Evolutionary conservation across 176 grass and related monocot genomes (phyloP).

Genomic region (Saccharum officinarum): DNA sequence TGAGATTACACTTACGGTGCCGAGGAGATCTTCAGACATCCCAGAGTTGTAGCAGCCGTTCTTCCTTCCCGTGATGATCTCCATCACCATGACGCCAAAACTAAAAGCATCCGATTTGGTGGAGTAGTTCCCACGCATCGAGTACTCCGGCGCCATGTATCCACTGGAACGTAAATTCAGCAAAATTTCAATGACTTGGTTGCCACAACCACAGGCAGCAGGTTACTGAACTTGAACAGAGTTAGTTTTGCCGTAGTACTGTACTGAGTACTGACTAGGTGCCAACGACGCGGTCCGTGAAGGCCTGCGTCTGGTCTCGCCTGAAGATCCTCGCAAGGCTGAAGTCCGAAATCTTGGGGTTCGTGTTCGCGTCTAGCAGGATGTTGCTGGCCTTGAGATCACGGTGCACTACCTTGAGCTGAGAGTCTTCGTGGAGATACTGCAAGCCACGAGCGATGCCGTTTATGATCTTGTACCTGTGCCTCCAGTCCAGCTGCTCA

Average conservation of each 20-base stretch:
- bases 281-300: constrained; percentile 48
- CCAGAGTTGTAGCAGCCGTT: not conserved
- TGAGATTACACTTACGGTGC: not conserved
- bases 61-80: too few relatives aligned
- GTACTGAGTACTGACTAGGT: constrained; percentile 53
- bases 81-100: too few relatives aligned
- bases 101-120: too few relatives aligned
- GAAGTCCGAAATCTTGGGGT: constrained; percentile 63
- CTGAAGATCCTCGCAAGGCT: constrained; percentile 50
- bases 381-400: constrained; percentile 48
- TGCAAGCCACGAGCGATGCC: constrained; percentile 64
- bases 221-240: too few relatives aligned
- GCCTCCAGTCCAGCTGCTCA: constrained; percentile 38
- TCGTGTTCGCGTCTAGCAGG: constrained; percentile 34
- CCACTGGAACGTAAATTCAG: too few relatives aligned
- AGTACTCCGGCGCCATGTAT: too few relatives aligned
- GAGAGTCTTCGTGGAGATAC: constrained; percentile 75
- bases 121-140: too few relatives aligned
- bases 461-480: constrained; percentile 46
- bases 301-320: constrained; percentile 44
- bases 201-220: too few relatives aligned
- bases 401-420: constrained; percentile 56
- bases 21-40: not conserved
- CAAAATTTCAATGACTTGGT: too few relatives aligned
- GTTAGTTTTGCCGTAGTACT: too few relatives aligned